phyloP scores from a whole-genome alignment of 169 alveolate genomes.

The Plasmodium berghei region DNA sequence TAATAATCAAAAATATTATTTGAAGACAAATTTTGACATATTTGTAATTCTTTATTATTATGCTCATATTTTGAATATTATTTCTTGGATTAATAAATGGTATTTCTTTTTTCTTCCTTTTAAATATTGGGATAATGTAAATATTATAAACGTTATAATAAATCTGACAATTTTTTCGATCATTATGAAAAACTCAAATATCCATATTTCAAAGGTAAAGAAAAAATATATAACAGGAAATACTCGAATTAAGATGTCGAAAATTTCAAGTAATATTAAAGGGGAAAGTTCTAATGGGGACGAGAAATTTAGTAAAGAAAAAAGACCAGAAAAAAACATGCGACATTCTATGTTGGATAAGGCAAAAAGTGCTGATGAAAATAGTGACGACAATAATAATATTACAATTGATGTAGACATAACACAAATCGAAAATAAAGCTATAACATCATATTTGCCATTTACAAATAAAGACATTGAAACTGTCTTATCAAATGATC shows the following conservation, averaged over 20 bases:
- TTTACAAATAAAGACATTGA: slow-evolving; percentile 59
- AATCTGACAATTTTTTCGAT: slow-evolving; percentile 55
- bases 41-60: slow-evolving; percentile 59
- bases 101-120: slow-evolving; percentile 33
- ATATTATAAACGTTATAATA: slow-evolving; percentile 37
- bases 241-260: no score
- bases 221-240: slow-evolving; percentile 26
- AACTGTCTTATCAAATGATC: slow-evolving; percentile 16
- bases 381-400: slow-evolving; percentile 11
- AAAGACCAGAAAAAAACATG: background rate
- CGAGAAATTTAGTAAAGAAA: background rate
- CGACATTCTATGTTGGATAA: background rate
- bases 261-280: background rate
- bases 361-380: background rate
- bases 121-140: slow-evolving; percentile 34
- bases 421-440: background rate
- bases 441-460: slow-evolving; percentile 66
- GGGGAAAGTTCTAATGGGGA: background rate
- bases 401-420: background rate
- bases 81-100: slow-evolving; percentile 69
- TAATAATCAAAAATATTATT: slow-evolving; percentile 56
- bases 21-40: slow-evolving; percentile 69
- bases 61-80: slow-evolving; percentile 34
- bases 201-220: slow-evolving; percentile 48
- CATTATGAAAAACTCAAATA: slow-evolving; percentile 54